Evolutionary conservation across 768 basidiomycete species (phyloP), one percentile per base, ranked within the genome.

Genomic region (Galerina marginata): DNA sequence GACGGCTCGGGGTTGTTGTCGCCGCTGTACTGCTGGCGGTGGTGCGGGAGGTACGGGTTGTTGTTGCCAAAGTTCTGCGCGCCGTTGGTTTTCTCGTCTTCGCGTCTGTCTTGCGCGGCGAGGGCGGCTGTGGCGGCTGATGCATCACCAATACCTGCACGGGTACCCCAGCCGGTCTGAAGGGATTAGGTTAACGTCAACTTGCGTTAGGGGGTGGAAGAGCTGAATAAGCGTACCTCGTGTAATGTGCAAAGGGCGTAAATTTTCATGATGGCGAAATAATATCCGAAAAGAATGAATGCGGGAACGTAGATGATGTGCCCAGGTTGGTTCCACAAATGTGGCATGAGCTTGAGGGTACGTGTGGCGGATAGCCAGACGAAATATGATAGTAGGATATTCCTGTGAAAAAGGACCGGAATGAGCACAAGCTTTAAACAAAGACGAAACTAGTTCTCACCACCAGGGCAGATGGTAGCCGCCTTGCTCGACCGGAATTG

Each of bases 161-260:
- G 90, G n/a, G 94, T 97, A 44, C 95, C 95, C 95, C 94, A 96
- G 43, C 90, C 94, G 70, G 93, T 95, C 88, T 92, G 60, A 6
- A 62, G 23, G 7, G 29, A 33, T 5, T 52, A 60, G 10, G 51
- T 45, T 42, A 37, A 54, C 47, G 44, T 25, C 29, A 60, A 38
- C 40, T 25, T 29, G 26, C 40, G 53, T 16, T 33, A 29, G n/a
- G 40, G 54, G 16, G 54, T 39, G 33, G 50, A 62, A 55, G 20
- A 38, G 50, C 39, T 10, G 52, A 46, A 46, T 44, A 12, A 49
- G 64, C 83, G n/a, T 55, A 89, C 89, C 82, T 96, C 93, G 76
- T 96, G 95, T 58, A 96, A 81, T 54, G 94, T 96, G 71, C 87
- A 88, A 45, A 95, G 79, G 36, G 94, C 94, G 73, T 96, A 96